Evolutionary conservation across 495 filamentous ascomycete genomes (phyloP), one percentile per base, ranked within the genome.

Genomic region (Articulospora tetracladia): DNA sequence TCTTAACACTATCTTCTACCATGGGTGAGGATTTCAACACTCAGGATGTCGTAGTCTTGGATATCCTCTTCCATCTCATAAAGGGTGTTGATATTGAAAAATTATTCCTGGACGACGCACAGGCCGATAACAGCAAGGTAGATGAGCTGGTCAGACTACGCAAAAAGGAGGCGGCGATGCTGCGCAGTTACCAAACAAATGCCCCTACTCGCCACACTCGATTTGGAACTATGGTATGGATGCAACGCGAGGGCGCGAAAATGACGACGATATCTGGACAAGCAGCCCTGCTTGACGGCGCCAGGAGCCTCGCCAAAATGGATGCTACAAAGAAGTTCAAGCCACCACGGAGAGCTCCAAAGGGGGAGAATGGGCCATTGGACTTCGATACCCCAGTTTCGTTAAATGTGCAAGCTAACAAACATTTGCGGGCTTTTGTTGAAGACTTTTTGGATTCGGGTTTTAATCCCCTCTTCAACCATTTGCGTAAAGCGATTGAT

Each of bases 181-280:
- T 89, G 48, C 82, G 87, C 60, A 82, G 86, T 52, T 90, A 96
- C 67, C 83, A 85, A 34, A 88, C 86, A 63, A 86, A 87, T 64
- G 90, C 89, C 6, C 91, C 92, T 1, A 92, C 92, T 7, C 76
- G 95, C 34, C 95, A 99, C 70, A 95, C 92, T 62, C 81, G 95
- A 54, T 99, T 97, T 69, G 95, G 95, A 1, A 96, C 92, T 15
- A 97, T 97, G 87, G 87, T 96, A 20, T 98, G 95, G 94, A 85
- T 99, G 41, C 91, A 97, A 74, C 80, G 91, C 53, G 88, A 89
- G 56, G 90, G 94, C 68, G 77, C 80, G 8, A 90, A 88, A 64
- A 77, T 93, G 49, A 86, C 89, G 6, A 93, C 92, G 0, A 85
- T 99, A 1, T 90, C 91, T 1, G 95, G 95, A 10, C 95, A 98